Conservation (phyloP, 208 protist species). For the Trypanosoma caninum region DNA sequence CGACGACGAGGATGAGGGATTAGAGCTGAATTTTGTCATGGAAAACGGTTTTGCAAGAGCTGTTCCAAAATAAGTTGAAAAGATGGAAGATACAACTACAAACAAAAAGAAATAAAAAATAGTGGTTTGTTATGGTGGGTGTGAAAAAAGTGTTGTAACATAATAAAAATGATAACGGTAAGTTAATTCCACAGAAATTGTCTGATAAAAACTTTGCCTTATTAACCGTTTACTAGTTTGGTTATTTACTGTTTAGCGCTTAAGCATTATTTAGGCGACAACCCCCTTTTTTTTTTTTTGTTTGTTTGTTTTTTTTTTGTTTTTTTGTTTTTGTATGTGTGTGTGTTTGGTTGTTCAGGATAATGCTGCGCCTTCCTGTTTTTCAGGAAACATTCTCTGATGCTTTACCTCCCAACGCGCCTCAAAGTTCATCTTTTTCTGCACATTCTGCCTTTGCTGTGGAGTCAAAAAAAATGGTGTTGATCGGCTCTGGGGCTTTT, state of each 20-base stretch:
- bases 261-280: too few relatives aligned
- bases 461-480: neutral
- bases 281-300: conserved; percentile 27
- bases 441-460: neutral
- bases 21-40: conserved; percentile 68
- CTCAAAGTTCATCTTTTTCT: neutral
- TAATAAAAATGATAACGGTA: too few relatives aligned
- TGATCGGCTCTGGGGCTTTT: conserved; percentile 26
- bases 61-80: conserved; percentile 27
- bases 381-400: neutral
- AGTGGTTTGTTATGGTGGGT: neutral
- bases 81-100: neutral
- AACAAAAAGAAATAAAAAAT: neutral
- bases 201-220: too few relatives aligned
- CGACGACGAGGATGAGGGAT: conserved; percentile 51
- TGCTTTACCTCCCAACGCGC: neutral
- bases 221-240: too few relatives aligned
- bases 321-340: conserved; percentile 18
- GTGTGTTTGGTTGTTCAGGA: too few relatives aligned
- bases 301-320: conserved; percentile 14
- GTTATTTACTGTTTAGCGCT: conserved; percentile 2
- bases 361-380: conserved; percentile 1
- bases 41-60: conserved; percentile 64
- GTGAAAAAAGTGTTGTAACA: too few relatives aligned
- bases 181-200: too few relatives aligned